phyloP scores from a whole-genome alignment of 768 basidiomycete species.

The Mycena leptocephala region DNA sequence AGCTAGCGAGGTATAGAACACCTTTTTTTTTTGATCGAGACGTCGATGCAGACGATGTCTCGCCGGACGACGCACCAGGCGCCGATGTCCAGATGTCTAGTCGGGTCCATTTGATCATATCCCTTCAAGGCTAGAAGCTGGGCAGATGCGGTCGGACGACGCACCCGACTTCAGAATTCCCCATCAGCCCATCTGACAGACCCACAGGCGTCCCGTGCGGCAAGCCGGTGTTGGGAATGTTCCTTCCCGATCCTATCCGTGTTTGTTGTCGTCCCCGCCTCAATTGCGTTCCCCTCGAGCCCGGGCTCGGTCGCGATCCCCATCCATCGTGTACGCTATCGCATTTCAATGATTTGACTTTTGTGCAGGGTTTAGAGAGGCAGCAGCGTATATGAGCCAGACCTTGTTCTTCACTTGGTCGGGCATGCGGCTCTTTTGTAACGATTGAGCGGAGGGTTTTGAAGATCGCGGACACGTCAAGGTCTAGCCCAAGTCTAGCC shows the following conservation, averaged over 20 bases:
- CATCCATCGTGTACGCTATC: no score
- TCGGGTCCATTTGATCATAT: neutral
- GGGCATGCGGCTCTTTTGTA: neutral
- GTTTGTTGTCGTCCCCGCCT: no score
- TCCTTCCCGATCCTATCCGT: conserved; percentile 92
- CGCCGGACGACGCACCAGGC: conserved; percentile 98
- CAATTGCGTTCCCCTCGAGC: conserved; percentile 91
- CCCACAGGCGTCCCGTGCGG: conserved; percentile 95
- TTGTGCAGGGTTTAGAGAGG: no score
- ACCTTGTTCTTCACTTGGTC: conserved; percentile 86
- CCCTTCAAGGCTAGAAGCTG: neutral
- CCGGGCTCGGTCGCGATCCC: conserved; percentile 84
- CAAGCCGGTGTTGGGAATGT: conserved; percentile 81
- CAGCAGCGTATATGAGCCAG: no score
- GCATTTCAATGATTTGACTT: no score
- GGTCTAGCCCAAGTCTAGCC: no score
- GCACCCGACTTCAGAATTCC: conserved; percentile 97
- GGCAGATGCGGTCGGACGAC: neutral
- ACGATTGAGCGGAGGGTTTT: no score
- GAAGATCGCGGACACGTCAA: no score
- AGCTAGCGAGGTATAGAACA: no score
- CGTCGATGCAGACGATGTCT: no score
- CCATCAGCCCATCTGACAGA: conserved; percentile 95
- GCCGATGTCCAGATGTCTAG: conserved; percentile 92
- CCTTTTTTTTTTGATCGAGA: no score